Evolutionary conservation across 2,329 filamentous ascomycete species (phyloP), one percentile per base, ranked within the genome.

Genomic region (Exophiala lecanii-corni): DNA sequence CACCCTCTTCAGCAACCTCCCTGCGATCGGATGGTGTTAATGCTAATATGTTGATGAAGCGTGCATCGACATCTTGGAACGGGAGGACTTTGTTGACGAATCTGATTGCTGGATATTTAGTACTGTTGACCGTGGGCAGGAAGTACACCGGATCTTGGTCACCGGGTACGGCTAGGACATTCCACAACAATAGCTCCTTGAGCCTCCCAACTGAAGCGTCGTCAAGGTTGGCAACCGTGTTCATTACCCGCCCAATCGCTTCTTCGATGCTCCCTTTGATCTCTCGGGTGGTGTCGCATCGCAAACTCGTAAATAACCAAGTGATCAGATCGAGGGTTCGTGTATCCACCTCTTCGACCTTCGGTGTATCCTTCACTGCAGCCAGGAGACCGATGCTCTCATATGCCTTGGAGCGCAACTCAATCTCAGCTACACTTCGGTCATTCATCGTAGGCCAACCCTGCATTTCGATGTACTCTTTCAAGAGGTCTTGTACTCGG

Each of bases 11-110:
- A 1, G 86, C 67, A 2, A 97, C 81, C 59, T 97, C 91, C 47
- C 82, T 84, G 34, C 85, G 78, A 59, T 89, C 84, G 2, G 74
- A 74, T 9, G 81, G 81, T 12, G 78, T 80, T 6, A 92, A 70
- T 5, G 89, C 91, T 37, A 96, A 73, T 12, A 97, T 77, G 61
- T 96, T 81, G 35, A 96, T 85, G 86, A 88, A 96, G 36, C 92
- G 79, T 18, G 81, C 92, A 26, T 83, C 72, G 7, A 87, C 74
- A 57, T 95, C 88, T 15, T 74, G 74, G 55, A 88, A 96, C 1
- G 84, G 78, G 4, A 98, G 71, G 57, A 88, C 94, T 38, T 86
- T 78, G 59, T 97, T 97, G 9, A 88, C 87, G 73, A 91, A 96
- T 45, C 92, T 86, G 5, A 92, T 82, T 17, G 83, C 83, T 15